Conservation (phyloP, 2,329 filamentous ascomycete species). For the Fusarium verticillioides region DNA sequence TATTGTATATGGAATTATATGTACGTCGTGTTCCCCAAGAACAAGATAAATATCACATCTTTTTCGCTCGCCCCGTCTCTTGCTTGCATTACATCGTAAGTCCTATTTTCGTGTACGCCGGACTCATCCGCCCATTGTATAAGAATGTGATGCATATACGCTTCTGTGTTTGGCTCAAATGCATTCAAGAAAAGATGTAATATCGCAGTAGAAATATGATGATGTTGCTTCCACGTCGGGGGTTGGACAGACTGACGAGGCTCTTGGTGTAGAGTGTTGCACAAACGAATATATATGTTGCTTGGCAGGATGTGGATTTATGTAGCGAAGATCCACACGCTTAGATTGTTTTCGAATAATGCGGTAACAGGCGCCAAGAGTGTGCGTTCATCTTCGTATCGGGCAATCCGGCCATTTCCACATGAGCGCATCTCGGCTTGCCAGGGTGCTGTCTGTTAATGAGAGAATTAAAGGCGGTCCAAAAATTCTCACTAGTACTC, state of each 20-base stretch:
- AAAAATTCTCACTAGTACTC: neutral
- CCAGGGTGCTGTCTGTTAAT: neutral
- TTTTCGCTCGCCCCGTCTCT: conserved; percentile 1
- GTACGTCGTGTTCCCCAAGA: conserved; percentile 17
- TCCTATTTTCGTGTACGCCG: conserved; percentile 30
- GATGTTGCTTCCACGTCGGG: conserved; percentile 8
- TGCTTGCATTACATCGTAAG: conserved; percentile 38
- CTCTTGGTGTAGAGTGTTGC: neutral
- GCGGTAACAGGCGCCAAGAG: neutral
- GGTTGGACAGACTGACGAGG: neutral
- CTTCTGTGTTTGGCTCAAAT: conserved; percentile 8
- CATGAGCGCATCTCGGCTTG: neutral
- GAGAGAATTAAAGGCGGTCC: neutral
- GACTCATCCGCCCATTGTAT: conserved; percentile 15
- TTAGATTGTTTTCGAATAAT: neutral
- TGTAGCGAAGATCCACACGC: conserved; percentile 1
- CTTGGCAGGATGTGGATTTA: neutral
- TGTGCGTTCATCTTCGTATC: neutral
- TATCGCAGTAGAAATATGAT: conserved; percentile 6
- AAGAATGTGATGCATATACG: conserved; percentile 14
- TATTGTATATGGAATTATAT: conserved; percentile 39
- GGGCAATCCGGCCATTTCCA: neutral
- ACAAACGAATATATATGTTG: neutral
- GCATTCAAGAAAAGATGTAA: conserved; percentile 3
- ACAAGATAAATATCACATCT: conserved; percentile 17